A percentile compares a stretch with the other conserved stretches of the same genome.
Evolutionary conservation across 345 rosid genomes (phyloP).

Genomic region (Rhizophora mangle): DNA sequence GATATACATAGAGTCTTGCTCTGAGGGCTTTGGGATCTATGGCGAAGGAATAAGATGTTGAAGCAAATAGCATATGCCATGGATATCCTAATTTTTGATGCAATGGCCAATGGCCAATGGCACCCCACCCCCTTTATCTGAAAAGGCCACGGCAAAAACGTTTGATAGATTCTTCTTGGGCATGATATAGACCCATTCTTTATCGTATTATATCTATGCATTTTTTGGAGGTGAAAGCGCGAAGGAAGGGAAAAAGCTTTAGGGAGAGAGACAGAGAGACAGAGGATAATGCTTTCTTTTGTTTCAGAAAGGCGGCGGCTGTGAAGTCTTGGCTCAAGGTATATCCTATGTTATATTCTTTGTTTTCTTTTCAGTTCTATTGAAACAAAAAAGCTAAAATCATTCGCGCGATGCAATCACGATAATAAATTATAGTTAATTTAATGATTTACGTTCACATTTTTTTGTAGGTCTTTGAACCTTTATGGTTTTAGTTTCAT

Average conservation of each 20-base stretch:
- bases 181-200: conserved; percentile 24
- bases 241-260: not conserved
- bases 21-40: not conserved
- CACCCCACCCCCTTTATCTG: conserved; percentile 10
- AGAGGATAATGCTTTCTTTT: conserved; percentile 33
- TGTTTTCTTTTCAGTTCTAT: not conserved
- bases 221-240: not conserved
- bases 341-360: conserved; percentile 48
- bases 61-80: conserved; percentile 48
- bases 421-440: too few species aligned
- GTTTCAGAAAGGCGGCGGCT: conserved; percentile 16
- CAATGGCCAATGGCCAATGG: not conserved
- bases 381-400: too few species aligned
- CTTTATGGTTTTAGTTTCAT: too few species aligned
- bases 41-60: conserved; percentile 14
- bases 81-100: conserved; percentile 36
- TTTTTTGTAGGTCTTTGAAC: too few species aligned
- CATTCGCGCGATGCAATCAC: too few species aligned
- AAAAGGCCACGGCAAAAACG: conserved; percentile 12
- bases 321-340: conserved; percentile 17
- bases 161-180: conserved; percentile 28
- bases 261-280: not conserved
- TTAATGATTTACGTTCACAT: too few species aligned
- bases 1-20: not conserved
- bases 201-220: not conserved